A percentile compares a stretch with the other conserved stretches of the same genome.
Evolutionary conservation across 768 basidiomycete genomes (phyloP).

Genomic region (Myochromella boudieri): DNA sequence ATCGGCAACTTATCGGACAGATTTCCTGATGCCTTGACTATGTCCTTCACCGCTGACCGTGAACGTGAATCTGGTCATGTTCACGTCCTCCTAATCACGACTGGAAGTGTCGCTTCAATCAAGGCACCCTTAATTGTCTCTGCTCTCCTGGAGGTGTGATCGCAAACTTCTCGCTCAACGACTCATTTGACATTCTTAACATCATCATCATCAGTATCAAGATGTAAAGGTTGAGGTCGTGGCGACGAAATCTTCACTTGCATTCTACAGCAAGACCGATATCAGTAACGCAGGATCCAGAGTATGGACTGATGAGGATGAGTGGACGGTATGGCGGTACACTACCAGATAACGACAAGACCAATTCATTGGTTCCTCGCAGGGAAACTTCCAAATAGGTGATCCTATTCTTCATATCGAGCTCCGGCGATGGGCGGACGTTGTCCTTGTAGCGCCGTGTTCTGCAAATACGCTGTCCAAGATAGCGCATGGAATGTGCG

Average conservation of each 20-base stretch:
- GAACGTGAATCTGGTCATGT: conserved; percentile 42
- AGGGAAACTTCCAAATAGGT: conserved; percentile 77
- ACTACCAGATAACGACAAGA: not conserved
- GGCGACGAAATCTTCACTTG: conserved; percentile 73
- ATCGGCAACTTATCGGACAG: no score
- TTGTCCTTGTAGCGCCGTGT: conserved; percentile 93
- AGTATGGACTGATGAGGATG: conserved; percentile 90
- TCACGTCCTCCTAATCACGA: conserved; percentile 82
- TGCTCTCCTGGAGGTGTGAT: conserved; percentile 60
- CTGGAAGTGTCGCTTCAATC: conserved; percentile 95
- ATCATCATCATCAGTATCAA: conserved; percentile 55
- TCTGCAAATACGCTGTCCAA: conserved; percentile 97
- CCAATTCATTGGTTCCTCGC: conserved; percentile 8
- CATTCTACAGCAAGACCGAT: conserved; percentile 66
- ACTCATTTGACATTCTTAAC: not conserved
- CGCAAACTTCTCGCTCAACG: not conserved
- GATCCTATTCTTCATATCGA: conserved; percentile 97
- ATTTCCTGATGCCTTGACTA: conserved; percentile 12
- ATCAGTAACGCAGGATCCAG: conserved; percentile 51
- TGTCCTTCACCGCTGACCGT: conserved; percentile 38
- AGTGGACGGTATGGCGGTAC: conserved; percentile 75
- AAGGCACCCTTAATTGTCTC: conserved; percentile 89
- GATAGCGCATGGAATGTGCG: conserved; percentile 84
- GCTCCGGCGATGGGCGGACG: conserved; percentile 89
- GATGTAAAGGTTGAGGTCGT: conserved; percentile 82